Base-by-base conservation (phyloP, 192 early-diverging fungal species). In the Globomyces pollinis-pini region DNA sequence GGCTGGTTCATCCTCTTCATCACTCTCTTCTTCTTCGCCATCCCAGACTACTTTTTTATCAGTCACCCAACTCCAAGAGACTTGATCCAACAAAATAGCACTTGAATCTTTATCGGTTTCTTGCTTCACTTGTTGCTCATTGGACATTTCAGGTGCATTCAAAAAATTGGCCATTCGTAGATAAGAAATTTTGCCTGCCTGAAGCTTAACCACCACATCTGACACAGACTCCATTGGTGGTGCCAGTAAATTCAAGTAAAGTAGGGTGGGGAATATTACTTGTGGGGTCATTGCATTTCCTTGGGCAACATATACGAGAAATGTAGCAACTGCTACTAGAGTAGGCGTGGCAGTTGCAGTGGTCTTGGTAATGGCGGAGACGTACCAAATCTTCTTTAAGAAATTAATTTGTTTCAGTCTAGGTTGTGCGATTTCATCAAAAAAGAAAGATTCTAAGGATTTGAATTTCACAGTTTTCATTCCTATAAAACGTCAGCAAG, bases 1-100 rank as follows among this genome's bases (percentile, higher is more conserved):
- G 45, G 64, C 69, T 45, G 58, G 52, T 29, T 61, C 53, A 8
- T 62, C 58, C 16, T 71, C 57, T 13, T 59, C 62, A 32, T 26
- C 44, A 20, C 23, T 15, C 23, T 47, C 35, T 36, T 36, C 35
- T 36, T 36, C 35, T 13, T 8, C 5, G 35, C 13, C 5, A 36
- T 5, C 28, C 44, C 44, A 47, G 13, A 3, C 5, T 8, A 24
- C 44, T 26, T 47, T 26, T 47, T 47, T 13, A 26, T 4, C n/a
- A 36, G 21, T 26, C 23, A 26, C 20, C 44, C 44, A 47, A 8
- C 18, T 54, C 26, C 26, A 54, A 34, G 52, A 26, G n/a, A 23
- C 52, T 3, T 54, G 29, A 12, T 34, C 3, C n/a, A 47, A 24
- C 8, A 16, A 3, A 54, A 38, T 16, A 11, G 52, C 35, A 20